These are phyloP conservation scores for Omphalea diandra DNA, from an alignment of 441 rosid genomes.

Conservation along the genomic window DNA sequence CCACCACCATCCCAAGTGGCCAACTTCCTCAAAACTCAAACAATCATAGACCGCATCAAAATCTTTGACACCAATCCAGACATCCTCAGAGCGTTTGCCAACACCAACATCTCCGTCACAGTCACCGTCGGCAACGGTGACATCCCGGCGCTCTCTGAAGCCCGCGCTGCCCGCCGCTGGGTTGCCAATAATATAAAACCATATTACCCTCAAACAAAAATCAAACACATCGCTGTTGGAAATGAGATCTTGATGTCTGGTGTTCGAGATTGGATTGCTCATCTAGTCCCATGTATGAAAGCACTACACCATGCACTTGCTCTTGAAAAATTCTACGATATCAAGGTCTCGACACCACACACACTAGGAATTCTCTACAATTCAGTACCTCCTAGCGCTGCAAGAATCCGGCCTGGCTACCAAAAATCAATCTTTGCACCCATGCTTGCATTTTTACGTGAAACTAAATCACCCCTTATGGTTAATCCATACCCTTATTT, in stretches of 20 bases:
- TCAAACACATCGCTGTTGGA: constrained; percentile 58
- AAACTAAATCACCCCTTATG: constrained; percentile 68
- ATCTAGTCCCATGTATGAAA: constrained; percentile 62
- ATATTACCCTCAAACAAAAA: constrained; percentile 41
- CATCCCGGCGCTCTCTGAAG: constrained; percentile 48
- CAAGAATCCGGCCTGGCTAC: constrained; percentile 53
- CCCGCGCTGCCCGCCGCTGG: constrained; percentile 51
- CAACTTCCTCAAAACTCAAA: constrained; percentile 53
- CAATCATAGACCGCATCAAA: constrained; percentile 57
- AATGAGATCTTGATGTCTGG: constrained; percentile 63
- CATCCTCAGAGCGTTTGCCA: constrained; percentile 63
- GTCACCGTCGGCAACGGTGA: constrained; percentile 64
- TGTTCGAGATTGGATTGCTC: constrained; percentile 42
- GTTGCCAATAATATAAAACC: constrained; percentile 45
- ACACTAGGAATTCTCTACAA: constrained; percentile 55
- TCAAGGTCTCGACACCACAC: constrained; percentile 50
- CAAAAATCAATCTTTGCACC: constrained; percentile 51
- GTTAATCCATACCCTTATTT: constrained; percentile 80
- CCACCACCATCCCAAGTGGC: constrained; percentile 70
- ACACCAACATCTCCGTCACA: constrained; percentile 53
- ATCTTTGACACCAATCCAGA: constrained; percentile 68
- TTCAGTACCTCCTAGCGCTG: constrained; percentile 62
- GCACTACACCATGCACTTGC: constrained; percentile 49
- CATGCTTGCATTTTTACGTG: constrained; percentile 56
- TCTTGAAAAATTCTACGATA: constrained; percentile 1